Base-by-base conservation (phyloP, 495 filamentous ascomycete species). In the Lasiosphaeria miniovina region DNA sequence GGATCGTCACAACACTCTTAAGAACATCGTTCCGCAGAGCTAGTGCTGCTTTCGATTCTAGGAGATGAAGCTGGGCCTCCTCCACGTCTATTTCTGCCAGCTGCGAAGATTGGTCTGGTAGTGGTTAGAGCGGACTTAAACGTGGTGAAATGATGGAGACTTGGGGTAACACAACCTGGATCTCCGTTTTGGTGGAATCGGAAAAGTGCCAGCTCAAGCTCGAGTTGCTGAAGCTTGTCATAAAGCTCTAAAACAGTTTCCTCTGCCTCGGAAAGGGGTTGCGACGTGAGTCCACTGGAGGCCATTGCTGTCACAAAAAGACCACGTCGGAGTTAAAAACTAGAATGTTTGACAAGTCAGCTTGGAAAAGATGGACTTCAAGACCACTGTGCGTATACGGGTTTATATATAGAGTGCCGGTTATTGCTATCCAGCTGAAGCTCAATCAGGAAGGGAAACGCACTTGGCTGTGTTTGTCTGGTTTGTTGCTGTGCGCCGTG, bases 21-120 rank as follows among this genome's bases (percentile, higher is more conserved):
- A 88, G 72, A n/a, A 90, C 82, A 61, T 82, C 84, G 64, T 84
- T 84, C 57, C 83, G 84, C 57, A 92, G 76, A 36, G 81, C 77
- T 67, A 90, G 88, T 49, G 77, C 75, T 50, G 88, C 85, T 67
- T 86, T 84, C 46, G 88, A 84, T 63, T 90, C 83, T 31, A 91
- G 73, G 36, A 89, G 80, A 55, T 85, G 85, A 49, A 80, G 79
- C 66, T 90, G 85, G 3, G 86, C 83, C 52, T 75, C 77, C 51
- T 84, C 77, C 51, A 80, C 64, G 63, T 81, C 70, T 36, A 6
- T n/a, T 33, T 41, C 55, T 52, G 57, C 41, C n/a, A 51, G 17
- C 15, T n/a, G 43, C 5, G 43, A 14, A 46, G 5, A 5, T 11
- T 46, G 5, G 8, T 46, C 43, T 46, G 12, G 43, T 3, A 12